Base-by-base conservation (phyloP, 1,284 basidiomycete genomes). In the Puccinia triticina region DNA sequence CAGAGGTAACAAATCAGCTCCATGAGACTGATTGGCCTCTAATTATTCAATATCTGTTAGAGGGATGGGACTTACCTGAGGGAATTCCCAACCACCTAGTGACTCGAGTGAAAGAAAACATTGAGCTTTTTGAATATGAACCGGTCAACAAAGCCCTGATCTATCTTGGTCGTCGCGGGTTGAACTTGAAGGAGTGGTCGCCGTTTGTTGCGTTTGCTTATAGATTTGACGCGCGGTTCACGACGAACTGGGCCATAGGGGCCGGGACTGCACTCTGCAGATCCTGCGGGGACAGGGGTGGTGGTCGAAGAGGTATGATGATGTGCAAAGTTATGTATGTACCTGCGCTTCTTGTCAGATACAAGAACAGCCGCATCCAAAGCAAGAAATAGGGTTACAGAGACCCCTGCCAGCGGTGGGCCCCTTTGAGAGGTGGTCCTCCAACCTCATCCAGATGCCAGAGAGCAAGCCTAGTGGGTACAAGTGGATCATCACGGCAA, bases 11-110 rank as follows among this genome's bases (percentile, higher is more conserved):
- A 2, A 32, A 37, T 46, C 29, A 50, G 37, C n/a, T 23, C 8
- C 43, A 48, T 14, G 8, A 8, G 50, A 14, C 50, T 7, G 71
- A 73, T n/a, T 73, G 71, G 71, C 71, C 71, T 8, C 32, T 73
- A 14, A 32, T 73, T 7, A 29, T 73, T n/a, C n/a, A n/a, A n/a
- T n/a, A n/a, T n/a, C n/a, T n/a, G n/a, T n/a, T n/a, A n/a, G n/a
- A n/a, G n/a, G n/a, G n/a, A n/a, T n/a, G n/a, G n/a, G 29, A 40
- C 71, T 26, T 73, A 48, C 18, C 26, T 73, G n/a, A n/a, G 16
- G 46, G 23, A 26, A 53, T 53, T 53, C 10, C 50, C 18, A n/a
- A n/a, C n/a, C n/a, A n/a, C n/a, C n/a, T n/a, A n/a, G n/a, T n/a
- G n/a, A n/a, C n/a, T n/a, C n/a, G n/a, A n/a, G n/a, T n/a, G n/a